A percentile compares a stretch with the other conserved stretches of the same genome.
These are phyloP conservation scores for Fusarium albidum DNA, from an alignment of 2,329 filamentous ascomycete species.

Conservation along the genomic window DNA sequence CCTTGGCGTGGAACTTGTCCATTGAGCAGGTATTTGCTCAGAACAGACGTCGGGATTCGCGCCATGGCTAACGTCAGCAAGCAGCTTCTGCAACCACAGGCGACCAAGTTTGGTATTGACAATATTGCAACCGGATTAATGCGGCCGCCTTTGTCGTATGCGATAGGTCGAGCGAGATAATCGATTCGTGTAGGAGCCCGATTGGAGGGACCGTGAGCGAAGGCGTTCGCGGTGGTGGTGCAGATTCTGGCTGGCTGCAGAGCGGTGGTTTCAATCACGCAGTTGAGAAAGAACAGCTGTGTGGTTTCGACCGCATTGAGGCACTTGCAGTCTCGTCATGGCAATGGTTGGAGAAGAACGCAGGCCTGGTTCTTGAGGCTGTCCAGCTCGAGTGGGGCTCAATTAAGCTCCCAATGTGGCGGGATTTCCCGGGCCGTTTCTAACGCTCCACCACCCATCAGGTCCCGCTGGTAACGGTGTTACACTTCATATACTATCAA, in stretches of 20 bases:
- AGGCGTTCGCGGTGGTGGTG: not conserved
- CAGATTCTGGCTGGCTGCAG: not conserved
- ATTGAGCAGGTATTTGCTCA: conserved; percentile 59
- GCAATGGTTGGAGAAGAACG: not conserved
- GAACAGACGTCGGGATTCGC: conserved; percentile 52
- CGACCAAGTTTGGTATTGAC: not conserved
- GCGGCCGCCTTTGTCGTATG: not conserved
- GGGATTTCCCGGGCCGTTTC: not conserved
- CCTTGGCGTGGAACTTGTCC: conserved; percentile 53
- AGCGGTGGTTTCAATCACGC: not conserved
- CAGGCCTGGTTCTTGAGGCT: conserved; percentile 1
- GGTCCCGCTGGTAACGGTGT: too few relatives aligned
- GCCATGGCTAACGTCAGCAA: conserved; percentile 47
- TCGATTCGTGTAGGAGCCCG: conserved; percentile 4
- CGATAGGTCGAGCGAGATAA: not conserved
- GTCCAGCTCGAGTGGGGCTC: conserved; percentile 21
- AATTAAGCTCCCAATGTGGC: not conserved
- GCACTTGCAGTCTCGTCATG: not conserved
- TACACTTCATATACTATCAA: not conserved
- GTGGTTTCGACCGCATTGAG: not conserved
- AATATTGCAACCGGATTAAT: not conserved
- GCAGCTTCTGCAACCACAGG: not conserved
- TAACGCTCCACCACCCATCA: too few relatives aligned
- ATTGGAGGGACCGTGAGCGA: not conserved
- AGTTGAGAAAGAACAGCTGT: not conserved